Percentiles rank a stretch among this genome's conserved stretches.
Conservation (phyloP, 352 stramenopile species). For the Phytopythium montanum region DNA sequence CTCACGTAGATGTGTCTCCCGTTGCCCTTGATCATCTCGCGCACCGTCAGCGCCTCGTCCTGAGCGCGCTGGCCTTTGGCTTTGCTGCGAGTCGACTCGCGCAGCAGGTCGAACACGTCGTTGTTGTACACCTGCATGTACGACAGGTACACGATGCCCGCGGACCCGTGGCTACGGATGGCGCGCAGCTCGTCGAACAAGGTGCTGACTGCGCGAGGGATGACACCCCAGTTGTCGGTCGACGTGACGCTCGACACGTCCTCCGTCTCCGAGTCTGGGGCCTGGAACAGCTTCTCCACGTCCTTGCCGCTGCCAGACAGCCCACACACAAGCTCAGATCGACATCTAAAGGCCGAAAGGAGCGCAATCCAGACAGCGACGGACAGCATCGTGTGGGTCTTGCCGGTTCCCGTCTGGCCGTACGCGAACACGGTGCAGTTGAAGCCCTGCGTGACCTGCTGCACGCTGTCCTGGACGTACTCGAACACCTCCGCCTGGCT, state of each 20-base stretch:
- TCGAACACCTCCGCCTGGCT: conserved; percentile 72
- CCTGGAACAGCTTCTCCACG: conserved; percentile 29
- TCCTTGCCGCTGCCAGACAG: conserved; percentile 40
- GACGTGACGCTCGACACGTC: conserved; percentile 10
- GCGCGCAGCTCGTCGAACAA: conserved; percentile 75
- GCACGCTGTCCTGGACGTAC: conserved; percentile 34
- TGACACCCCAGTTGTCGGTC: conserved; percentile 62
- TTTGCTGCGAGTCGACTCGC: conserved; percentile 21
- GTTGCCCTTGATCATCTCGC: conserved; percentile 76
- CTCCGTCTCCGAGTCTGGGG: neutral
- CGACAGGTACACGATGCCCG: conserved; percentile 79
- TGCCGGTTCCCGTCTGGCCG: conserved; percentile 93
- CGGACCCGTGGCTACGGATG: conserved; percentile 43
- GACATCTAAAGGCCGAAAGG: neutral
- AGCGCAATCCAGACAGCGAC: neutral
- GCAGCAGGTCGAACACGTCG: conserved; percentile 71
- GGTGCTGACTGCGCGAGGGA: conserved; percentile 79
- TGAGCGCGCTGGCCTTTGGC: conserved; percentile 29
- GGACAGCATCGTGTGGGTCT: conserved; percentile 94
- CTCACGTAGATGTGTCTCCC: conserved; percentile 87
- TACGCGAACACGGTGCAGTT: conserved; percentile 95
- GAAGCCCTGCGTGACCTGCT: conserved; percentile 60
- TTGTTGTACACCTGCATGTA: conserved; percentile 94
- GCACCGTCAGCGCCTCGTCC: conserved; percentile 37
- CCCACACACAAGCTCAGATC: conserved; percentile 29